phyloP scores from a whole-genome alignment of 2,329 filamentous ascomycete species.

The Xylariomycetidae sp. region DNA sequence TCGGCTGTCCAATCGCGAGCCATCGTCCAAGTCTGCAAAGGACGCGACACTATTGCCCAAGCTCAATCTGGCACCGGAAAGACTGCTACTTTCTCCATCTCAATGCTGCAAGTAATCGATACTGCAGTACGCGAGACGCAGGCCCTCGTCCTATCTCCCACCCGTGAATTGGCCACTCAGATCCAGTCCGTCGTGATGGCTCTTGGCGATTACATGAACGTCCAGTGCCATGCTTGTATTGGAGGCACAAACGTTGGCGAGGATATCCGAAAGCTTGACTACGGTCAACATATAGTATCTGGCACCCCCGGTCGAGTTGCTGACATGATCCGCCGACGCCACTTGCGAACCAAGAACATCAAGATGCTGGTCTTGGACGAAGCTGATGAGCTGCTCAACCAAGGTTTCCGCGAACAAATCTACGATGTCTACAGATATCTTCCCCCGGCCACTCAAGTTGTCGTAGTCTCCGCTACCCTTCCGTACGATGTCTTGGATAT shows the following conservation, averaged over 20 bases:
- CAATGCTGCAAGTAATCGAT: conserved; percentile 92
- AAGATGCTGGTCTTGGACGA: conserved; percentile 61
- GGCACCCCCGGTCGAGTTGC: conserved; percentile 92
- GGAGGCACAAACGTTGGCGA: conserved; percentile 97
- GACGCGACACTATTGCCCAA: conserved; percentile 96
- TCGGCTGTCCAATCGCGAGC: conserved; percentile 97
- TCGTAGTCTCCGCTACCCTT: conserved; percentile 92
- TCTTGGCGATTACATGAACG: conserved; percentile 99
- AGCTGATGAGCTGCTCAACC: conserved; percentile 69
- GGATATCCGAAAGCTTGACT: conserved; percentile 95
- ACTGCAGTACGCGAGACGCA: conserved; percentile 89
- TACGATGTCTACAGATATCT: conserved; percentile 98
- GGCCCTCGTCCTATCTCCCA: conserved; percentile 91
- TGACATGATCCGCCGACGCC: conserved; percentile 57
- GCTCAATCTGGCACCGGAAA: conserved; percentile 97
- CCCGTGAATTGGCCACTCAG: conserved; percentile 93
- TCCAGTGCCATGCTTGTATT: conserved; percentile 98
- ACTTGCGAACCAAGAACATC: conserved; percentile 56
- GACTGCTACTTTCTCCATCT: conserved; percentile 94
- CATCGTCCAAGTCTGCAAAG: conserved; percentile 98
- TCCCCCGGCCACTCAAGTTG: conserved; percentile 95
- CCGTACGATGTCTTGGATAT: conserved; percentile 98
- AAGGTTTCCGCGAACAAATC: conserved; percentile 96
- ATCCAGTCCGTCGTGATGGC: conserved; percentile 99
- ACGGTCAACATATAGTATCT: conserved; percentile 95